These are phyloP conservation scores for Suillus cothurnatus DNA, from an alignment of 768 basidiomycete species.

Conservation along the genomic window DNA sequence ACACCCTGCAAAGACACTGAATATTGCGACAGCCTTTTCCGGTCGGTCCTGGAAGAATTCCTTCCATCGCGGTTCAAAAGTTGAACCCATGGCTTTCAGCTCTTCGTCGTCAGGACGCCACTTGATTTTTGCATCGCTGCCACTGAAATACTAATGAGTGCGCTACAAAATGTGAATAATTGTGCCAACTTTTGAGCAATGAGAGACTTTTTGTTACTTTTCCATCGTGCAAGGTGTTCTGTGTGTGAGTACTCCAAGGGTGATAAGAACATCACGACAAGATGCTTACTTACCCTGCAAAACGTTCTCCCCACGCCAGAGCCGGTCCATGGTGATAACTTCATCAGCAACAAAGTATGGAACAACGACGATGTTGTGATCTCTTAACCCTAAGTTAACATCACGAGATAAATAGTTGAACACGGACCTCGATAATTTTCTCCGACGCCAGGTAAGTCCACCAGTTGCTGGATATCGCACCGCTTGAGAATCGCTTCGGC, in stretches of 20 bases:
- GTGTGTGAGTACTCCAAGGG: background rate
- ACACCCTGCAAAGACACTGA: slow-evolving; percentile 6
- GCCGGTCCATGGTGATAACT: slow-evolving; percentile 47
- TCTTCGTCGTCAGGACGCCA: slow-evolving; percentile 26
- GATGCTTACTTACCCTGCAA: slow-evolving; percentile 39
- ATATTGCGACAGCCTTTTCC: slow-evolving; percentile 23
- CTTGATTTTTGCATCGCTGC: slow-evolving; percentile 24
- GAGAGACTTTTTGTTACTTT: slow-evolving; percentile 41
- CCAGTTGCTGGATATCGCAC: slow-evolving; percentile 29
- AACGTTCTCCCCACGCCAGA: slow-evolving; percentile 43
- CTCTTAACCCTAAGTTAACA: background rate
- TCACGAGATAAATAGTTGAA: rapidly evolving
- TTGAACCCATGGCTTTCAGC: slow-evolving; percentile 20
- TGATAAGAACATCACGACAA: slow-evolving; percentile 7
- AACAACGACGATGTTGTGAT: slow-evolving; percentile 33
- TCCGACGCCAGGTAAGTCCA: slow-evolving; percentile 45
- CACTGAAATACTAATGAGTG: slow-evolving; percentile 11
- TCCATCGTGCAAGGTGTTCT: slow-evolving; percentile 30
- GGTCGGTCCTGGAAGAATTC: slow-evolving; percentile 16
- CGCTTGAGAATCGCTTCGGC: slow-evolving; percentile 28
- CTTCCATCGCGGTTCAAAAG: slow-evolving; percentile 24
- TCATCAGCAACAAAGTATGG: slow-evolving; percentile 45
- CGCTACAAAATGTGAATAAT: background rate
- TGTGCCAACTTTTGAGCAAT: slow-evolving; percentile 53
- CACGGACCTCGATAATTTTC: slow-evolving; percentile 41